A percentile compares a stretch with the other conserved stretches of the same genome.
phyloP scores from a whole-genome alignment of 2,329 filamentous ascomycete species.

The Dothideomycetes sp. region DNA sequence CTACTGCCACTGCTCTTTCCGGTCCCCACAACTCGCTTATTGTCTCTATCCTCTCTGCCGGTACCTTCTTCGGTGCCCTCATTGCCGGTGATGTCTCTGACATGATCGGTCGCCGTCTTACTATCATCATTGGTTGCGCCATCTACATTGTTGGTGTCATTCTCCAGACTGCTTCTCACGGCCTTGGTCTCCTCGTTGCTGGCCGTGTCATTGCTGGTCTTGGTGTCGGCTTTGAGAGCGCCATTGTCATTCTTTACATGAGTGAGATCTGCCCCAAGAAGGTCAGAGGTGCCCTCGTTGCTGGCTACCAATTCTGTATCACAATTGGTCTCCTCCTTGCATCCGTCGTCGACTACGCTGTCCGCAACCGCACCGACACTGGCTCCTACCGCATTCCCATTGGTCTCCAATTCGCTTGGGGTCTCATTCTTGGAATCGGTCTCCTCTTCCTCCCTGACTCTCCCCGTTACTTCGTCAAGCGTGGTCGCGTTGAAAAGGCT shows the following conservation, averaged over 20 bases:
- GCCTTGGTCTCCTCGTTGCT: slow-evolving; percentile 53
- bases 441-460: slow-evolving; percentile 73
- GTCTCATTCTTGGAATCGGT: slow-evolving; percentile 60
- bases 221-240: slow-evolving; percentile 71
- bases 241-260: slow-evolving; percentile 79
- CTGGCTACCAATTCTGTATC: slow-evolving; percentile 74
- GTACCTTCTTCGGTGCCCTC: slow-evolving; percentile 69
- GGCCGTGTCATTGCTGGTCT: slow-evolving; percentile 67
- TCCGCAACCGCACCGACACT: slow-evolving; percentile 49
- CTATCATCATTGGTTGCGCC: slow-evolving; percentile 58
- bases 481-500: slow-evolving; percentile 56
- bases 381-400: slow-evolving; percentile 73
- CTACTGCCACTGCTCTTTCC: slow-evolving; percentile 18
- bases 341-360: slow-evolving; percentile 62
- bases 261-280: slow-evolving; percentile 65
- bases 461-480: slow-evolving; percentile 76
- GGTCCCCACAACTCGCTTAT: slow-evolving; percentile 45
- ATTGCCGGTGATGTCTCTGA: slow-evolving; percentile 70
- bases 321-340: slow-evolving; percentile 63
- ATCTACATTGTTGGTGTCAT: slow-evolving; percentile 56
- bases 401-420: slow-evolving; percentile 69
- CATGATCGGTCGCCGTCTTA: slow-evolving; percentile 60
- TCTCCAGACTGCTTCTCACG: slow-evolving; percentile 47
- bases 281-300: slow-evolving; percentile 69
- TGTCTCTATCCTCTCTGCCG: slow-evolving; percentile 61